phyloP scores from a whole-genome alignment of 768 basidiomycete species.

The Boletellus ananiceps region DNA sequence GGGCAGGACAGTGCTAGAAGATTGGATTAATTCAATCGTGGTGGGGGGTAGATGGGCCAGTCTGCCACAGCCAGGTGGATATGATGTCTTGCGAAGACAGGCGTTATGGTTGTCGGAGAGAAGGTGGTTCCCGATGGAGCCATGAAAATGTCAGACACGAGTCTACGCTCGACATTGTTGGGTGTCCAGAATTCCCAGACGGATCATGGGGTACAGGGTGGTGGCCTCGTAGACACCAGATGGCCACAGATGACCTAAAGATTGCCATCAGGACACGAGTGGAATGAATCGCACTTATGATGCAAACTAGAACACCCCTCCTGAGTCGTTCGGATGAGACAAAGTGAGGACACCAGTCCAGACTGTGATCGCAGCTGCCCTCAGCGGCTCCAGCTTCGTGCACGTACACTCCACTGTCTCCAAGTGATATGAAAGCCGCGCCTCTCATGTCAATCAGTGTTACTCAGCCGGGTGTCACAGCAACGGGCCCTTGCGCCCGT shows the following conservation, averaged over 20 bases:
- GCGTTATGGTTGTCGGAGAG: neutral
- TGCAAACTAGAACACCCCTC: neutral
- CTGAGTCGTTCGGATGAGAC: neutral
- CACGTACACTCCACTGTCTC: slow-evolving; percentile 50
- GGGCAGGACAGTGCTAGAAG: slow-evolving; percentile 12
- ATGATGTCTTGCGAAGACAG: neutral
- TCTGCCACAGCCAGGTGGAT: slow-evolving; percentile 1
- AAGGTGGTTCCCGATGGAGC: neutral
- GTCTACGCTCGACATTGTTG: neutral
- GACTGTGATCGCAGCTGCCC: slow-evolving; percentile 10
- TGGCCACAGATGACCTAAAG: neutral
- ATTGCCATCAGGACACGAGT: slow-evolving; percentile 7
- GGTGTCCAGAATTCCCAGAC: slow-evolving; percentile 1
- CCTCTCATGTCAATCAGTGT: slow-evolving; percentile 47
- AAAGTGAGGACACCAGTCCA: slow-evolving; percentile 1
- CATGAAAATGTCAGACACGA: neutral
- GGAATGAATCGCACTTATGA: neutral
- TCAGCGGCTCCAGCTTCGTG: slow-evolving; percentile 40
- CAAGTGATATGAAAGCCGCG: slow-evolving; percentile 48
- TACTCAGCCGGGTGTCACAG: slow-evolving; percentile 53
- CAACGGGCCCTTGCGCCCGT: slow-evolving; percentile 42
- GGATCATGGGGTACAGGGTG: slow-evolving; percentile 17
- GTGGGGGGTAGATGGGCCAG: neutral
- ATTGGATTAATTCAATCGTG: slow-evolving; percentile 4
- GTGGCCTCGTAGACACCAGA: neutral